Base-by-base conservation (phyloP, 305 asterid species). In the Nicotiana rustica region DNA sequence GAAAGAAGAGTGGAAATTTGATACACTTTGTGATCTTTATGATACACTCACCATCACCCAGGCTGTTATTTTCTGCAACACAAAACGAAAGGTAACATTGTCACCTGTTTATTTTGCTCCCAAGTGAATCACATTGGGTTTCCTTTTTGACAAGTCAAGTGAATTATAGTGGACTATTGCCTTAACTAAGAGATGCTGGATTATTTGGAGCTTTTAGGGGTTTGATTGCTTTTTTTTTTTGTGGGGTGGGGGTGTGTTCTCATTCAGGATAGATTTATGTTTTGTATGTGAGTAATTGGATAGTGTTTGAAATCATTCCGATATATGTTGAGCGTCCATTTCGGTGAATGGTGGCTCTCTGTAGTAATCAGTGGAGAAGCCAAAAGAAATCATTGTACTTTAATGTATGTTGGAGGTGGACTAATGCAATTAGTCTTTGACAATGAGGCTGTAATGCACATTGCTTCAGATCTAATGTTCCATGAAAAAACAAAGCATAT, bases 1-100 rank as follows among this genome's bases (percentile, higher is more conserved):
- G 86, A 94, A 87, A 84, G 99, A 96, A 76, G 99, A 96, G 80
- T 96, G 99, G 99, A 96, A 96, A 83, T 94, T 94, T 64, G 99
- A 96, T 83, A 96, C 99, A 49, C 90, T 96, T 0, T 93, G 98
- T 83, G 99, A 96, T 86, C 93, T 96, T 65, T 96, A 96, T 88
- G 99, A 96, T 84, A 93, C 98, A 59, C 97, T 96, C 78, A 96
- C 98, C 65, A 93, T 96, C 77, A 96, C 98, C 75, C 99, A 94
- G 91, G 99, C 98, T 84, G 99, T 96, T 67, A 94, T 94, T 84
- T 95, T 94, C 86, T 93, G 98, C 82, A 94, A 94, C 87, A 93
- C 97, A 6, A 94, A 94, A 88, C 86, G 95, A 67, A 95, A 95
- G 99, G 99, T 89, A 86, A 81, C 38, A 65, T 29, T 68, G 18